Evolutionary conservation across 495 filamentous ascomycete species (phyloP).

Genomic region (Choiromyces venosus): DNA sequence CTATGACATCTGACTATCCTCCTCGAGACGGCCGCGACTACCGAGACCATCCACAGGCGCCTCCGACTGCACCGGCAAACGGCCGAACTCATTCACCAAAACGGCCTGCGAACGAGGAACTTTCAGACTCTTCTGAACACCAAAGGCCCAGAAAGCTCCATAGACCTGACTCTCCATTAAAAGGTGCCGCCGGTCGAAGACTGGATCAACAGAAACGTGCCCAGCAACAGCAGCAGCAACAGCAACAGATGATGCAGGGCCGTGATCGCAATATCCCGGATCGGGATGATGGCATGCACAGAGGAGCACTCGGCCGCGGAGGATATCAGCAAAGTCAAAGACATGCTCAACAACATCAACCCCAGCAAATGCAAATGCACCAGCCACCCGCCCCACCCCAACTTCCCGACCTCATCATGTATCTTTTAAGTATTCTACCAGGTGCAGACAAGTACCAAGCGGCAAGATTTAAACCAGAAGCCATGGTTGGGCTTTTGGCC

Average conservation of each 20-base stretch:
- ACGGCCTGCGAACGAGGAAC: slow-evolving; percentile 31
- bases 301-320: slow-evolving; percentile 9
- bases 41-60: slow-evolving; percentile 11
- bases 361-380: slow-evolving; percentile 16
- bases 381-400: slow-evolving; percentile 47
- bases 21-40: slow-evolving; percentile 22
- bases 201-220: slow-evolving; percentile 70
- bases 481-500: slow-evolving; percentile 67
- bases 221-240: slow-evolving; percentile 45
- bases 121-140: slow-evolving; percentile 40
- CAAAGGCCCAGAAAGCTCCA: slow-evolving; percentile 70
- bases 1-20: slow-evolving; percentile 45
- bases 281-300: slow-evolving; percentile 13
- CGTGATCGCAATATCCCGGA: slow-evolving; percentile 40
- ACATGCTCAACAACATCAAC: slow-evolving; percentile 19
- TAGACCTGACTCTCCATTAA: slow-evolving; percentile 80
- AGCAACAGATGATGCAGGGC: slow-evolving; percentile 38
- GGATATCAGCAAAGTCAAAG: slow-evolving; percentile 28
- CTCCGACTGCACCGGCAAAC: slow-evolving; percentile 27
- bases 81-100: slow-evolving; percentile 33
- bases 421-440: slow-evolving; percentile 78
- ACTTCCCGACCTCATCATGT: slow-evolving; percentile 72
- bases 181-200: slow-evolving; percentile 72
- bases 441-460: slow-evolving; percentile 64
- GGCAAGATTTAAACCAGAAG: slow-evolving; percentile 61